Conservation (phyloP, 2,329 filamentous ascomycete species). For the Ilyonectria mors-panacis region DNA sequence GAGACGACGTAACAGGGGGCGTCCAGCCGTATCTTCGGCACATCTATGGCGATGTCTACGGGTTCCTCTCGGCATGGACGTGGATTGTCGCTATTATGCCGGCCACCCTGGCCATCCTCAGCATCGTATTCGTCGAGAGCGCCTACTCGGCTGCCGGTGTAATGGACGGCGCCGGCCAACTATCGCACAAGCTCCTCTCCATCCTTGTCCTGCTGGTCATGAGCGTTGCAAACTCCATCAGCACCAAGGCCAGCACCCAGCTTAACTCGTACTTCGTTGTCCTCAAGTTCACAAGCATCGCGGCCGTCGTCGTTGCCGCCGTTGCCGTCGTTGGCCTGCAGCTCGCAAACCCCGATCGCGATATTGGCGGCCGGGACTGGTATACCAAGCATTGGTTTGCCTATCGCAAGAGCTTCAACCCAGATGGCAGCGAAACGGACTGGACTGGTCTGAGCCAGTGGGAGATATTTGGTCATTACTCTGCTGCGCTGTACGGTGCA, state of each 20-base stretch:
- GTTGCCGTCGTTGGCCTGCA: constrained; percentile 62
- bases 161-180: constrained; percentile 58
- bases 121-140: constrained; percentile 75
- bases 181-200: constrained; percentile 67
- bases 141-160: constrained; percentile 68
- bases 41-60: constrained; percentile 72
- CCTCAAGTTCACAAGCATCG: constrained; percentile 67
- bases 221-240: constrained; percentile 68
- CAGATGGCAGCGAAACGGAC: constrained; percentile 64
- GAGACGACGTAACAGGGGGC: constrained; percentile 59
- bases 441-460: constrained; percentile 66
- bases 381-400: constrained; percentile 69
- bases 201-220: constrained; percentile 63
- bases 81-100: constrained; percentile 77
- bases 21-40: constrained; percentile 74
- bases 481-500: constrained; percentile 73
- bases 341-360: constrained; percentile 52
- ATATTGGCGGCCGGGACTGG: constrained; percentile 67
- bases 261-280: constrained; percentile 70
- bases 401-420: constrained; percentile 63
- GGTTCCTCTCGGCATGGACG: constrained; percentile 76
- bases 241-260: constrained; percentile 68
- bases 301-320: constrained; percentile 64
- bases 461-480: constrained; percentile 73
- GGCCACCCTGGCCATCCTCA: constrained; percentile 74